Evolutionary conservation across 2,329 filamentous ascomycete genomes (phyloP).

Genomic region (Keithomyces neogunnii): DNA sequence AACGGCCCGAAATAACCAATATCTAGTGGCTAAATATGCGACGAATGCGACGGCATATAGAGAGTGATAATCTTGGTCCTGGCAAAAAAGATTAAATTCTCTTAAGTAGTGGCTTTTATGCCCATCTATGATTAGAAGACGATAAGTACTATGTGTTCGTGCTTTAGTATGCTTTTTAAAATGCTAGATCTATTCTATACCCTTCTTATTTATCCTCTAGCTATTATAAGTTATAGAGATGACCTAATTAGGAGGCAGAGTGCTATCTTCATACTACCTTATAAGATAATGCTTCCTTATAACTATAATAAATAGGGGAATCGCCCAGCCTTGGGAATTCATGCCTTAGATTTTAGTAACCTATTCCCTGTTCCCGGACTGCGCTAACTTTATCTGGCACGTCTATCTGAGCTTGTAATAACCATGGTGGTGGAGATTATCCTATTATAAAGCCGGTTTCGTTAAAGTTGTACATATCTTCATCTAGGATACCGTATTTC

Average conservation of each 20-base stretch:
- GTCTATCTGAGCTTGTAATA: constrained; percentile 15
- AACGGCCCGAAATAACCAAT: too few relatives aligned
- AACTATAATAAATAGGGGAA: not conserved
- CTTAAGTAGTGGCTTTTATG: not conserved
- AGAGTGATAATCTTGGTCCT: not conserved
- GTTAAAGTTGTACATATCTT: constrained; percentile 18
- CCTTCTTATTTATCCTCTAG: not conserved
- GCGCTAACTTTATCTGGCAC: constrained; percentile 11
- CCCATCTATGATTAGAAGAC: not conserved
- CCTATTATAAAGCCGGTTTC: constrained; percentile 24
- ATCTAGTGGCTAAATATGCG: too few relatives aligned
- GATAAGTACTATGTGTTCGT: not conserved
- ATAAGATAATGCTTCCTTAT: not conserved
- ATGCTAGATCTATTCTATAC: not conserved
- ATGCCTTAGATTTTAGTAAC: constrained; percentile 13
- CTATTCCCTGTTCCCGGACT: constrained; percentile 20
- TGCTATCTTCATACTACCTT: not conserved
- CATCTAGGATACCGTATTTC: constrained; percentile 14
- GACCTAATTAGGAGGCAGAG: not conserved
- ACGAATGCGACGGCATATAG: too few relatives aligned
- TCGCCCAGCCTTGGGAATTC: constrained; percentile 1
- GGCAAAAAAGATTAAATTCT: not conserved
- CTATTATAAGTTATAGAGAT: not conserved
- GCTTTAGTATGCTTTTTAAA: not conserved
- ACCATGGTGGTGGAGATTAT: constrained; percentile 16